Base-by-base conservation (phyloP, 1,284 basidiomycete genomes). In the Blastosporella zonata region DNA sequence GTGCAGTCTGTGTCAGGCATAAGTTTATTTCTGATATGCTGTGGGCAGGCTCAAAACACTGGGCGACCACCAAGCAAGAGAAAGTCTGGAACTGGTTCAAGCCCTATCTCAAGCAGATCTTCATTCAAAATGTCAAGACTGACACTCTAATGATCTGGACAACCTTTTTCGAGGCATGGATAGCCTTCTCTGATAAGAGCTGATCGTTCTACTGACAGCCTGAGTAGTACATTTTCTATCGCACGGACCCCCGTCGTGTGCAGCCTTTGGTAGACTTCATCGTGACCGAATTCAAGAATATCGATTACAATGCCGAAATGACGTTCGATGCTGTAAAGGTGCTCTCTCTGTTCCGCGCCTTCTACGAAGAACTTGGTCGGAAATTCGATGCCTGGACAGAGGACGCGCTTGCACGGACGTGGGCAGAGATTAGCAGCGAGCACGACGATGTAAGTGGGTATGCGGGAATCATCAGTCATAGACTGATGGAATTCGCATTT, bases 81-180 rank as follows among this genome's bases (percentile, higher is more conserved):
- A 66, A 65, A 22, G 68, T 97, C 2, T 95, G 92, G 91, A 70
- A 77, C 31, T 97, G 93, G 93, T 81, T 93, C 45, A 77, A 72
- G 18, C 83, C 84, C 0, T 73, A 82, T 35, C 75, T 95, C 38
- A 75, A 78, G 9, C 77, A 77, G 39, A 81, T 92, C 22, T 84
- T 94, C 58, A 70, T 73, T 10, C 72, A 74, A 45, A 81, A 78
- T 55, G 73, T 85, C 55, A 85, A 85, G 57, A 77, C 79, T 6
- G 85, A 88, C 55, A 86, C 81, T 0, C 62, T 86, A 9, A 67
- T 73, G 17, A 75, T 86, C 23, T 88, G 85, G 85, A 73, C 77
- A 12, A 82, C 83, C 0, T 87, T 87, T 65, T 62, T 87, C 21
- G 82, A 85, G 70, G 84, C 85, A 59, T 36, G 33, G 63, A n/a